These are phyloP conservation scores for Parmelia sp. DNA, from an alignment of 495 filamentous ascomycete species.

Conservation along the genomic window DNA sequence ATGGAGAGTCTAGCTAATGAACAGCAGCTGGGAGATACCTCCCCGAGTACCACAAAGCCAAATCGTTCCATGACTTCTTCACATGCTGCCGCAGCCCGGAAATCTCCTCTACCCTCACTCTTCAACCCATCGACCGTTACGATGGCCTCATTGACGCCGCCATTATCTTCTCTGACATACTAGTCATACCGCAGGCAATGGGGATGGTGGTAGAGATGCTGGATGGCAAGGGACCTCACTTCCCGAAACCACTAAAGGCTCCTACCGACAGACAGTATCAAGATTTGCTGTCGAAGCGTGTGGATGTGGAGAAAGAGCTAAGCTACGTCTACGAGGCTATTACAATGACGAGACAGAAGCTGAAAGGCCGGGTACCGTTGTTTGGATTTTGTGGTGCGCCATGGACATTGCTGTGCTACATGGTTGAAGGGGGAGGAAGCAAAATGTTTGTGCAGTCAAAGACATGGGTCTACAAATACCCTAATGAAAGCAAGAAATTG, in stretches of 20 bases:
- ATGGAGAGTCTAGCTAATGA: conserved; percentile 13
- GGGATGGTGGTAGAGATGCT: conserved; percentile 97
- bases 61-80: conserved; percentile 88
- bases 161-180: conserved; percentile 98
- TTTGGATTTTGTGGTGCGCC: conserved; percentile 98
- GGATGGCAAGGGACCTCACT: conserved; percentile 90
- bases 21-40: conserved; percentile 85
- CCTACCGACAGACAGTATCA: conserved; percentile 77
- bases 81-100: conserved; percentile 91
- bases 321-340: conserved; percentile 96
- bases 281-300: conserved; percentile 64
- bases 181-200: conserved; percentile 96
- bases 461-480: conserved; percentile 92
- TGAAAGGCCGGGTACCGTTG: conserved; percentile 80
- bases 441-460: conserved; percentile 89
- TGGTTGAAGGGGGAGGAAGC: conserved; percentile 94
- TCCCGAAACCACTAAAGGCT: conserved; percentile 72
- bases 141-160: conserved; percentile 87
- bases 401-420: conserved; percentile 95
- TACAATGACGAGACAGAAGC: conserved; percentile 79
- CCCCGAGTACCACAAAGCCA: conserved; percentile 93
- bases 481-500: conserved; percentile 68
- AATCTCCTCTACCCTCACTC: conserved; percentile 80
- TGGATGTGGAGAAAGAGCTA: conserved; percentile 76
- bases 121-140: conserved; percentile 91